phyloP scores from a whole-genome alignment of 225 moss, liverwort and hornwort genomes.

The Takakia lepidozioides region DNA sequence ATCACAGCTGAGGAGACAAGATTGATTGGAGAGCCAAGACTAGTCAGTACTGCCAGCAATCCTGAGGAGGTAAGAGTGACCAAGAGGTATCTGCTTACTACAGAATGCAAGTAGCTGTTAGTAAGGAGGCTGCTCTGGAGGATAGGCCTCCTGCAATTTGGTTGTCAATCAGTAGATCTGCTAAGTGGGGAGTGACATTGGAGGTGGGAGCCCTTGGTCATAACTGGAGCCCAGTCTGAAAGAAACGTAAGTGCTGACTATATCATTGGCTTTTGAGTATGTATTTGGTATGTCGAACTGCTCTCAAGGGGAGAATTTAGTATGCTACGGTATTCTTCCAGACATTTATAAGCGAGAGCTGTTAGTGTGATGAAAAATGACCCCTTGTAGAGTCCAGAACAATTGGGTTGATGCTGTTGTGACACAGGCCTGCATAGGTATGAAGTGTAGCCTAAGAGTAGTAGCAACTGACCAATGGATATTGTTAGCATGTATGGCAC shows the following conservation, averaged over 20 bases:
- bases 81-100: background rate
- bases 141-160: background rate
- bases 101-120: background rate
- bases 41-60: conserved; percentile 9
- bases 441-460: too few species aligned
- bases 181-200: too few species aligned
- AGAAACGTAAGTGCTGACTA: too few species aligned
- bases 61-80: conserved; percentile 23
- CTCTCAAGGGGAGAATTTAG: too few species aligned
- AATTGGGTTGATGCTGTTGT: background rate
- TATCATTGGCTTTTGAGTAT: too few species aligned
- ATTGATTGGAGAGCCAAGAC: conserved; percentile 11
- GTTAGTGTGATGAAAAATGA: too few species aligned
- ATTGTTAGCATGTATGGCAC: conserved; percentile 2
- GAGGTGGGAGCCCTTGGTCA: too few species aligned
- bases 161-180: background rate
- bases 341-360: too few species aligned
- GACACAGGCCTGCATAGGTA: background rate
- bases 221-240: too few species aligned
- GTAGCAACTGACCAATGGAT: too few species aligned
- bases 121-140: background rate
- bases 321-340: too few species aligned
- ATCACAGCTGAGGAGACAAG: conserved; percentile 36
- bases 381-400: background rate
- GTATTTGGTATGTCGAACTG: too few species aligned